Evolutionary conservation across 331 rosid species (phyloP), one percentile per base, ranked within the genome.

Genomic region (Arachis monticola): DNA sequence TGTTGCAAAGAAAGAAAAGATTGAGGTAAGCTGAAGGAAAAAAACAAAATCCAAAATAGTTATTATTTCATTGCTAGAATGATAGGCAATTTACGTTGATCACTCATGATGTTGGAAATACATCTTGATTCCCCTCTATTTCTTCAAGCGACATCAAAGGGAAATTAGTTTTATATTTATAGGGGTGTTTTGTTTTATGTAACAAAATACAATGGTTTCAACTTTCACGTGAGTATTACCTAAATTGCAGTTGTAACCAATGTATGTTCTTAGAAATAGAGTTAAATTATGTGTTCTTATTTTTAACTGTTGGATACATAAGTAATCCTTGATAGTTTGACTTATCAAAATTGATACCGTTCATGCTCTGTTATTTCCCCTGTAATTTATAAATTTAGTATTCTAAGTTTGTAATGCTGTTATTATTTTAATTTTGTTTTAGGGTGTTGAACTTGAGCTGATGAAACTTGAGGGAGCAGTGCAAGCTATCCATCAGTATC

Each of bases 1-100:
- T 47, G 92, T 87, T 67, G 92, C 95, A 65, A 87, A 66, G 78
- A 87, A 87, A 69, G 90, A 89, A 60, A 89, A 85, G 77, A 81
- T 89, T 52, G 90, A 89, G 83, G 96, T 85, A 66, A 74, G 84
- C 70, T 48, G 38, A 32, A 32, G 38, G 2, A 1, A 67, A 46
- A 31, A 0, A 4, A 3, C 6, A 51, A 11, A 51, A 51, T 48
- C 12, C 8, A 10, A 12, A 47, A 9, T 47, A 47, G 10, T 11
- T 13, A 51, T n/a, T 10, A 51, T 51, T 51, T 51, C n/a, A 12
- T 51, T 51, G 57, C 57, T 51, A 11, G 57, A 51, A 3, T 51
- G 17, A 51, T 12, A 10, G 57, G 57, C 8, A 44, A 5, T 44
- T 5, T 44, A 44, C 47, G 3, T 32, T 32, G 38, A 32, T 32